Evolutionary conservation across 441 rosid species (phyloP).

Genomic region (Gossypium laxum): DNA sequence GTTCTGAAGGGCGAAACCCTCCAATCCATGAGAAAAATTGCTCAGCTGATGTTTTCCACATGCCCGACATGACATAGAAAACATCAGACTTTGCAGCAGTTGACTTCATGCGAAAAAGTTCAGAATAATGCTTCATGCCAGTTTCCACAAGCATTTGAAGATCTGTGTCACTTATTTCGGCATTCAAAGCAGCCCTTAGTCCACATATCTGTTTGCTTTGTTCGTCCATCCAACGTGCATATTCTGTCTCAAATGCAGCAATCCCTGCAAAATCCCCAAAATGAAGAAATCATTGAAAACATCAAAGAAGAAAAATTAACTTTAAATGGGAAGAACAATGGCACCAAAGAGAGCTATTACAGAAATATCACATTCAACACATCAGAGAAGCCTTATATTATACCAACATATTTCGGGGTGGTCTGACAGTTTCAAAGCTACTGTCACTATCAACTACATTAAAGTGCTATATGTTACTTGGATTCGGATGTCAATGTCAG

Average conservation of each 20-base stretch:
- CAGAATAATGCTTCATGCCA: constrained; percentile 48
- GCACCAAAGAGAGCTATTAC: neutral
- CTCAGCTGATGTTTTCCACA: constrained; percentile 58
- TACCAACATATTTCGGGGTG: too few relatives aligned
- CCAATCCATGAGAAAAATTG: constrained; percentile 63
- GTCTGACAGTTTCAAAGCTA: too few relatives aligned
- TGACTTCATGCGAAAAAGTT: constrained; percentile 57
- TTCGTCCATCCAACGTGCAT: constrained; percentile 58
- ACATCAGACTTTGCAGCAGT: constrained; percentile 51
- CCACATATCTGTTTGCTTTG: constrained; percentile 40
- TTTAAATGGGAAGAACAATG: constrained; percentile 8
- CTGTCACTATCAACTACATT: neutral
- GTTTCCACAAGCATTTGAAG: constrained; percentile 43
- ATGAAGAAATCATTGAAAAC: neutral
- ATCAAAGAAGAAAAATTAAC: neutral
- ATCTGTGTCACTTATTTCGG: constrained; percentile 38
- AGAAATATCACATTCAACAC: too few relatives aligned
- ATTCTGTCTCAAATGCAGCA: constrained; percentile 58
- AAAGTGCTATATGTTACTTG: neutral
- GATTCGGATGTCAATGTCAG: too few relatives aligned
- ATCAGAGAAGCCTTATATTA: too few relatives aligned
- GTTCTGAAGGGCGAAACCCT: constrained; percentile 59
- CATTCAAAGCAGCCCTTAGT: constrained; percentile 39
- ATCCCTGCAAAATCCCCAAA: constrained; percentile 29
- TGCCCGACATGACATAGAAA: constrained; percentile 53